Evolutionary conservation across 1,139 yeast genomes (phyloP), one percentile per base, ranked within the genome.

Genomic region (Ashbya aceris): DNA sequence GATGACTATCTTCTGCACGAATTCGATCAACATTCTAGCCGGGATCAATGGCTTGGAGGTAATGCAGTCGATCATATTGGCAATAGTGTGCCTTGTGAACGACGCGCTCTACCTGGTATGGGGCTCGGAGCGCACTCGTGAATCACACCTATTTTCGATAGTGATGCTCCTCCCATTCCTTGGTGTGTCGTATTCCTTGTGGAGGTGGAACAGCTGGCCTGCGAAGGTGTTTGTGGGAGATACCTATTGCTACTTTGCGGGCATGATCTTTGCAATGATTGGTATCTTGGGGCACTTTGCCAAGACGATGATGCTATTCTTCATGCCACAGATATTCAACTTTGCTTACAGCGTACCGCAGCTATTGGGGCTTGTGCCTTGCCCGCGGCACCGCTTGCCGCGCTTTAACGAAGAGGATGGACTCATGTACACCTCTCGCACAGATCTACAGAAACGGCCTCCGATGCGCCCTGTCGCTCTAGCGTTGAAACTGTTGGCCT

Each of bases 251-350:
- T 91, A 93, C 64, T 87, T 91, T 62, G 86, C 96, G 28, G 99
- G 99, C 3, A 91, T 91, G 98, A 95, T 91, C 1, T 89, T 91
- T 64, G 98, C 97, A 0, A 93, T 89, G 31, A 95, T 86, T 26
- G 97, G 97, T 2, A 93, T 91, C 35, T 73, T 86, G 46, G 97
- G 97, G 1, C 99, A 91, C 66, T 93, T 89, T 61, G 85, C 96
- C 38, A 91, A 91, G 64, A 91, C 99, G 0, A 69, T 91, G 52
- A 68, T 91, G 61, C 65, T 89, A 31, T 82, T 91, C 60, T 82
- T 91, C 60, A 67, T 85, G 30, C 97, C 97, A 1, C 98, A 91
- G 64, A 84, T 91, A 41, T 65, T 86, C 64, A 91, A 91, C 60
- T 93, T 93, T 53, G 49, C 85, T 11, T 91, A 87, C 62, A 85